Evolutionary conservation across 306 rosid species (phyloP), one percentile per base, ranked within the genome.

Genomic region (Mucuna pruriens): DNA sequence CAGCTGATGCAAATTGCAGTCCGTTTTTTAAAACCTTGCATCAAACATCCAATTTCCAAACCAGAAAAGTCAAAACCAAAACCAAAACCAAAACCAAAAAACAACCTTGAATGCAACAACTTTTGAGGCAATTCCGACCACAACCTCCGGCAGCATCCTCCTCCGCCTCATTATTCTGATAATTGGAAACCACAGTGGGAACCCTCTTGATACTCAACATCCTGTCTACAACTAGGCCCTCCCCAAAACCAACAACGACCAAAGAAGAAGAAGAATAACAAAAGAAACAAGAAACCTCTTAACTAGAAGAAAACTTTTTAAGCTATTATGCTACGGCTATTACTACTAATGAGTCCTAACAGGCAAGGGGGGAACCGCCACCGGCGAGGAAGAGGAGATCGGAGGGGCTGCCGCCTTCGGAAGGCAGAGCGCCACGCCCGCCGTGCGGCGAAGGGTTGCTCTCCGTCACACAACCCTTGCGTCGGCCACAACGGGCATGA

Each of bases 391-490:
- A 95, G 84, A 95, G 97, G 67, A 95, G 99, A 85, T 95, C 99
- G 51, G 99, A 93, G 19, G 99, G 99, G 72, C 94, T 91, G 10
- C 99, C 99, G 78, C 99, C 99, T 86, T 95, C 99, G 46, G 98
- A 95, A 69, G 99, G 99, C 89, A 95, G 79, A 55, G 99, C 99
- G 58, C 99, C 98, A 80, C 97, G 98, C 84, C 97, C 99, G 82
- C 98, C 97, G 97, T 95, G 98, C 88, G 99, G 98, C 89, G 97
- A 90, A 88, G 99, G 98, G 90, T 90, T 95, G 92, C 83, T 85
- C 65, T 87, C 91, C 42, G 83, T 85, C 71, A 91, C 86, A 80
- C 97, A 90, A 88, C 96, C 98, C 92, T 85, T 89, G 62, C 92
- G 96, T 83, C 92, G 92, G 29, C 85, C 88, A 74, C 92, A 15